Evolutionary conservation across 768 basidiomycete genomes (phyloP).

Genomic region (Lactarius pseudohatsudake): DNA sequence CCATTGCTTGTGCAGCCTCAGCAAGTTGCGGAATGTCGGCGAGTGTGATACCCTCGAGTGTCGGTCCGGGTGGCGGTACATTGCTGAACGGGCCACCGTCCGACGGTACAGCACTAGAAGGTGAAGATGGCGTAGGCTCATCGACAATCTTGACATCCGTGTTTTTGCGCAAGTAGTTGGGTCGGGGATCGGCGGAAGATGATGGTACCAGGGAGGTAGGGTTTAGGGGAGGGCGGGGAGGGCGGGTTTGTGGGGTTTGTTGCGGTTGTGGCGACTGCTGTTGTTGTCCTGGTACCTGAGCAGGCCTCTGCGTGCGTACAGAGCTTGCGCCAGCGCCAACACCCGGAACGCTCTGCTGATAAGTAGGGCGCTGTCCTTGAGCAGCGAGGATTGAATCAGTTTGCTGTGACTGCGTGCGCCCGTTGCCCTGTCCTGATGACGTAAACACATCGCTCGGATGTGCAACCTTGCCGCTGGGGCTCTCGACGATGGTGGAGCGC

Average conservation of each 20-base stretch:
- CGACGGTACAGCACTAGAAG: constrained; percentile 51
- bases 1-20: constrained; percentile 87
- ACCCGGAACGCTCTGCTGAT: constrained; percentile 12
- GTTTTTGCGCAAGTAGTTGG: constrained; percentile 72
- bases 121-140: constrained; percentile 72
- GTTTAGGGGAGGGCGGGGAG: constrained; percentile 41
- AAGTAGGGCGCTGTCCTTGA: constrained; percentile 23
- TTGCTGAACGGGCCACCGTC: constrained; percentile 30
- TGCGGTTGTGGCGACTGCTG: constrained; percentile 28
- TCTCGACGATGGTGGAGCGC: constrained; percentile 94
- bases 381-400: constrained; percentile 1
- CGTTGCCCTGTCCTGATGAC: constrained; percentile 34
- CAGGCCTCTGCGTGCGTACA: constrained; percentile 19
- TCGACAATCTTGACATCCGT: constrained; percentile 89
- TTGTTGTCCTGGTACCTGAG: constrained; percentile 33
- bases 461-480: constrained; percentile 84
- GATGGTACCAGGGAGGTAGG: constrained; percentile 38
- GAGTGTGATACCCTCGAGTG: constrained; percentile 79
- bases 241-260: constrained; percentile 32
- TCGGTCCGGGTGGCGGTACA: constrained; percentile 27
- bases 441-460: constrained; percentile 63
- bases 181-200: constrained; percentile 57
- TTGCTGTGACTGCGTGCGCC: constrained; percentile 43
- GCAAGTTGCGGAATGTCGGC: constrained; percentile 93
- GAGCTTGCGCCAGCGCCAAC: neutral